Evolutionary conservation across 1,139 yeast genomes (phyloP).

Genomic region (Pichiaceae sp.): DNA sequence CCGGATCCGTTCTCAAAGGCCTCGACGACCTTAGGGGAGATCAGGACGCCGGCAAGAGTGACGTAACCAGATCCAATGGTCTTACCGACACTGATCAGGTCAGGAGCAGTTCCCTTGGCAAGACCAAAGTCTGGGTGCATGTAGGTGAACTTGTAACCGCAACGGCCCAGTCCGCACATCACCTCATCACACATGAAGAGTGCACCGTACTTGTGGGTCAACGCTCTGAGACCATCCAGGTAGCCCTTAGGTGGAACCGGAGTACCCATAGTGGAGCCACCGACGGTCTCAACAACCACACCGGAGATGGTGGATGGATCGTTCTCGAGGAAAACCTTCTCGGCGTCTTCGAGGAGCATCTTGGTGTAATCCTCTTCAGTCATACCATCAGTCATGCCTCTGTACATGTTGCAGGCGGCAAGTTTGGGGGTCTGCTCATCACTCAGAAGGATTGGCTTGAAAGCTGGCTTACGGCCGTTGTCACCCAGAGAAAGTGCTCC

Average conservation of each 20-base stretch:
- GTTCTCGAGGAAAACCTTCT: slow-evolving; percentile 37
- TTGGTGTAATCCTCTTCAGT: slow-evolving; percentile 40
- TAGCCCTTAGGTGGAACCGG: slow-evolving; percentile 50
- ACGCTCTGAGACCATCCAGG: slow-evolving; percentile 41
- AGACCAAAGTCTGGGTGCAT: slow-evolving; percentile 23
- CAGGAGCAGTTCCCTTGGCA: slow-evolving; percentile 44
- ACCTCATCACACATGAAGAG: slow-evolving; percentile 54
- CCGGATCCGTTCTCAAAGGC: slow-evolving; percentile 38
- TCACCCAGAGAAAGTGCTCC: slow-evolving; percentile 46
- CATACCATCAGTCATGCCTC: slow-evolving; percentile 39
- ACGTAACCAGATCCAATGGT: slow-evolving; percentile 58
- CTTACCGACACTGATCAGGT: slow-evolving; percentile 54
- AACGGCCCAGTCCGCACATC: slow-evolving; percentile 60
- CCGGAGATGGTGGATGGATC: slow-evolving; percentile 50
- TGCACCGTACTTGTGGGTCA: slow-evolving; percentile 53
- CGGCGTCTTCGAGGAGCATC: slow-evolving; percentile 38
- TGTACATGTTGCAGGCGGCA: slow-evolving; percentile 41
- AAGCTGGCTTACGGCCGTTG: slow-evolving; percentile 31
- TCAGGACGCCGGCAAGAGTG: slow-evolving; percentile 51
- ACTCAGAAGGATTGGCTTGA: slow-evolving; percentile 33
- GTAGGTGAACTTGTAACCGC: slow-evolving; percentile 27
- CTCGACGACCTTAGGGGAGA: slow-evolving; percentile 41
- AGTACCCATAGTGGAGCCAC: slow-evolving; percentile 54
- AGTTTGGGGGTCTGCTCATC: slow-evolving; percentile 36
- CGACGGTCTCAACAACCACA: slow-evolving; percentile 45